Conservation (phyloP, 1,139 yeast genomes). For the Scheffersomyces illinoinensis region DNA sequence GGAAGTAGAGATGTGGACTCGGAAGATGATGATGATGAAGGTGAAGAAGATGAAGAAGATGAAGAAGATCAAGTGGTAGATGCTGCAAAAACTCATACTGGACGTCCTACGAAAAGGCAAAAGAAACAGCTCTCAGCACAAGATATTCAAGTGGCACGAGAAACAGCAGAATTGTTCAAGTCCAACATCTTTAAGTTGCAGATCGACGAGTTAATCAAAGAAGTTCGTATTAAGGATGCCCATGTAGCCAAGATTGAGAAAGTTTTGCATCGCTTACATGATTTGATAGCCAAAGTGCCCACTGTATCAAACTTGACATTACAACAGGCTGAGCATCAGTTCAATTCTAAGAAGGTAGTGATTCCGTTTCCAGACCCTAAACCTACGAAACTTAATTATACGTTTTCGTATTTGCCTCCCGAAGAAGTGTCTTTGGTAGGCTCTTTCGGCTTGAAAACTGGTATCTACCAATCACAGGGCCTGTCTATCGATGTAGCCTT, state of each 20-base stretch:
- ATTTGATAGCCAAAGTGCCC: slow-evolving; percentile 63
- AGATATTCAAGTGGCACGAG: slow-evolving; percentile 88
- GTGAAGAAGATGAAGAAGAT: slow-evolving; percentile 9
- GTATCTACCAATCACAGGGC: slow-evolving; percentile 55
- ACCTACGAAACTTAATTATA: slow-evolving; percentile 68
- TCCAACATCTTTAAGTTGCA: slow-evolving; percentile 93
- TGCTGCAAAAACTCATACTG: slow-evolving; percentile 2
- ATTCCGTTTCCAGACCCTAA: slow-evolving; percentile 92
- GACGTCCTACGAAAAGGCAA: slow-evolving; percentile 37
- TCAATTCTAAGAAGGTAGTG: slow-evolving; percentile 51
- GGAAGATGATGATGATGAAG: slow-evolving; percentile 12
- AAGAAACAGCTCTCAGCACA: slow-evolving; percentile 62
- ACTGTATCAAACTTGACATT: slow-evolving; percentile 51
- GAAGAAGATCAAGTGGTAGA: slow-evolving; percentile 13
- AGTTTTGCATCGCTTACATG: slow-evolving; percentile 75
- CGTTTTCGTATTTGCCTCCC: slow-evolving; percentile 72
- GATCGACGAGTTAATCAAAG: slow-evolving; percentile 85
- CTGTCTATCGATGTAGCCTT: slow-evolving; percentile 74
- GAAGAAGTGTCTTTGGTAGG: slow-evolving; percentile 79
- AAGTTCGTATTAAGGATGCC: slow-evolving; percentile 70
- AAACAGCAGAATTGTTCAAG: slow-evolving; percentile 90
- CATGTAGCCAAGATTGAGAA: slow-evolving; percentile 71
- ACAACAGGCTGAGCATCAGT: slow-evolving; percentile 50
- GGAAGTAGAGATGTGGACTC: slow-evolving; percentile 8
- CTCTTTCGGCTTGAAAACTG: slow-evolving; percentile 84